phyloP scores from a whole-genome alignment of 768 basidiomycete genomes.

The Candolleomyces eurysporus region DNA sequence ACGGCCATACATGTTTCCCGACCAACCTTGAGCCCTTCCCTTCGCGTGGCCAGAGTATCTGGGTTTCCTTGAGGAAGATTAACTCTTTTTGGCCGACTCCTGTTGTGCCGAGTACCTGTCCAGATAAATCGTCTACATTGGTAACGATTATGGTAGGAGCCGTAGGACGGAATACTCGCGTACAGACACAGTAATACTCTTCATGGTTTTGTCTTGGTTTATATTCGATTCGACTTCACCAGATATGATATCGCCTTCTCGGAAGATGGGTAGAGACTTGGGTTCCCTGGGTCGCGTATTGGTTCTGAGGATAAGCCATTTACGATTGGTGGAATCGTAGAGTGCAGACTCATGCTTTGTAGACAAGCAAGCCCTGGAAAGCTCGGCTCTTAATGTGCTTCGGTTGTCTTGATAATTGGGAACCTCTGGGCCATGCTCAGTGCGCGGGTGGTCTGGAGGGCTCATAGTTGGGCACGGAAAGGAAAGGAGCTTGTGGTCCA shows the following conservation, averaged over 20 bases:
- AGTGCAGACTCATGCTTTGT: not conserved
- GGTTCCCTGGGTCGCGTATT: not conserved
- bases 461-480: not conserved
- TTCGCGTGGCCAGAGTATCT: not conserved
- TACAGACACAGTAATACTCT: conserved; percentile 47
- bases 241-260: conserved; percentile 46
- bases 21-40: conserved; percentile 33
- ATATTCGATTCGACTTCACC: conserved; percentile 46
- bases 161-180: conserved; percentile 12
- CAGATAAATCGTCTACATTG: too few relatives aligned
- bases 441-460: not conserved
- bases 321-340: not conserved
- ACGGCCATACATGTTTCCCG: conserved; percentile 49
- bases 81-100: conserved; percentile 62
- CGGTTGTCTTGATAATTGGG: not conserved
- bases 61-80: conserved; percentile 36
- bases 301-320: conserved; percentile 4
- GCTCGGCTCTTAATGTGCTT: not conserved
- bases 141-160: not conserved
- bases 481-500: not conserved
- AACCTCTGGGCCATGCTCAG: not conserved
- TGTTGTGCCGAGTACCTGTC: not conserved
- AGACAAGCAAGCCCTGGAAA: not conserved
- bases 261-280: conserved; percentile 38
- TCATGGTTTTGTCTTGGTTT: conserved; percentile 45